Conservation (phyloP, 768 basidiomycete species). For the Boletus rubroflammeus region DNA sequence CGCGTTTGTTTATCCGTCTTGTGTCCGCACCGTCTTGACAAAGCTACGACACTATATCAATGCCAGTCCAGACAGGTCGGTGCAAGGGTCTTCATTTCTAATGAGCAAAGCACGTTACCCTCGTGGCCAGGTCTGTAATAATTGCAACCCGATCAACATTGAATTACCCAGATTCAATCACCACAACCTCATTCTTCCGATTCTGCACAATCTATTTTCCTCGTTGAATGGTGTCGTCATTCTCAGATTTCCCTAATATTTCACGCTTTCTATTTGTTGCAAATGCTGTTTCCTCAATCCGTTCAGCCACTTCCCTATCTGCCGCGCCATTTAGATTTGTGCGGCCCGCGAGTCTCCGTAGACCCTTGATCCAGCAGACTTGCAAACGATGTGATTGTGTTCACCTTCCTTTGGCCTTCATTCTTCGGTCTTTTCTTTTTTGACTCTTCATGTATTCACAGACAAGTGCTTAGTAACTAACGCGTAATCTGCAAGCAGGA, state of each 20-base stretch:
- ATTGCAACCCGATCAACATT: constrained; percentile 10
- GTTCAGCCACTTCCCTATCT: constrained; percentile 2
- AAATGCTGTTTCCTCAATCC: constrained; percentile 1
- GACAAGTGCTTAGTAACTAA: constrained; percentile 15
- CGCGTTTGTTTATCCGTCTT: constrained; percentile 14
- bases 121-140: constrained; percentile 14
- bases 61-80: constrained; percentile 7
- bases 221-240: constrained; percentile 11
- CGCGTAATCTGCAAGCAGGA: constrained; percentile 24
- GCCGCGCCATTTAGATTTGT: constrained; percentile 7
- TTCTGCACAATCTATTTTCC: constrained; percentile 4
- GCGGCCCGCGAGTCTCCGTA: constrained; percentile 4
- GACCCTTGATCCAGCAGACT: constrained; percentile 17
- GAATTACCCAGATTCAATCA: constrained; percentile 5
- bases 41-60: constrained; percentile 11
- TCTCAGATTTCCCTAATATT: constrained; percentile 2
- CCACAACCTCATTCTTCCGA: constrained; percentile 3
- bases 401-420: constrained; percentile 8
- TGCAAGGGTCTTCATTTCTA: constrained; percentile 16
- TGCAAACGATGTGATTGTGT: constrained; percentile 1
- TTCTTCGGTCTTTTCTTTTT: constrained; percentile 10
- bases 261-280: constrained; percentile 6
- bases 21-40: constrained; percentile 18
- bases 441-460: constrained; percentile 7
- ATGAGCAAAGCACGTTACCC: constrained; percentile 16